Evolutionary conservation across 2,329 filamentous ascomycete genomes (phyloP), one percentile per base, ranked within the genome.

Genomic region (Aspergillus tubingensis): DNA sequence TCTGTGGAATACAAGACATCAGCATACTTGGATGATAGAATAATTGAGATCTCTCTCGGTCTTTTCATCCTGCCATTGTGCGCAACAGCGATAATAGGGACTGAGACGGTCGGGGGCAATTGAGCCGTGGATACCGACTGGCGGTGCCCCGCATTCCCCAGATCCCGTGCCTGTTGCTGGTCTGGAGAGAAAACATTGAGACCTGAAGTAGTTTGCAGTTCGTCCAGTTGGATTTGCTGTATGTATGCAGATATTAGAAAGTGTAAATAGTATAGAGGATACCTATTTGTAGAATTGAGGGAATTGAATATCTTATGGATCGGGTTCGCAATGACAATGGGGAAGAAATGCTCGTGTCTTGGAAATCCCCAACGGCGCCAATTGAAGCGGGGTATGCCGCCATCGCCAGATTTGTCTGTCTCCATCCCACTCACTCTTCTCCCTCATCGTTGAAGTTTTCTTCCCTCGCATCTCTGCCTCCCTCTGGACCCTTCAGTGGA

Each of bases 71-170:
- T 17, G 10, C 11, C 27, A 38, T 21, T n/a, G 7, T 21, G n/a
- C 8, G 3, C 15, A 23, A 17, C 8, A 30, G 32, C n/a, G n/a
- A n/a, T n/a, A n/a, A n/a, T n/a, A n/a, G 27, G 3, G 27, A 30
- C 8, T 7, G 11, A 30, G 36, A 41, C 39, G 32, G 19, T 30
- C 39, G 51, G 39, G 8, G 51, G 8, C 8, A 38, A 23, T 19
- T 25, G 10, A 43, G 15, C 36, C 36, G 41, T 44, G 41, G 41
- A 44, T 39, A 36, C 32, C 32, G 32, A 36, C 7, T 38, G 30
- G 32, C 32, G 30, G 32, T 41, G 39, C 51, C 51, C 51, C 51
- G 51, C 51, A 53, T 41, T 53, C 51, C 51, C 51, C 51, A 38
- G 32, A 53, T 53, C 51, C 51, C 51, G 51, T 53, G 51, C 19